A percentile compares a stretch with the other conserved stretches of the same genome.
Conservation (phyloP, 1,284 basidiomycete species). For the Blastosporella zonata region DNA sequence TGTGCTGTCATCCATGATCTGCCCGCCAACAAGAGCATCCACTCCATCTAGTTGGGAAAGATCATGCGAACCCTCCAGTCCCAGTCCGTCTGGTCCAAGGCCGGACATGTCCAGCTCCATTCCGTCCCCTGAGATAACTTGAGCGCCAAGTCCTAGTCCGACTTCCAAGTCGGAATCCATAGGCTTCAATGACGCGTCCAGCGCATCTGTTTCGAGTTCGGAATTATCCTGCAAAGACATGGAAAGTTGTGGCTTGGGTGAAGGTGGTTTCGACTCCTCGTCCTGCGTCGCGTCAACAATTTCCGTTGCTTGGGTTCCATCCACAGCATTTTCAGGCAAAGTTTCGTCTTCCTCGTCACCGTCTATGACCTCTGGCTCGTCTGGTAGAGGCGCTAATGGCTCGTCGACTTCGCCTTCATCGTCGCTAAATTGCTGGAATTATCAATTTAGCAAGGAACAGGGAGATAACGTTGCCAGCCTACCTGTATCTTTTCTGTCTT, state of each 20-base stretch:
- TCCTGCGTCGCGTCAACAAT: constrained; percentile 31
- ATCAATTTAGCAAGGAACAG: constrained; percentile 2
- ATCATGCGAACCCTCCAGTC: constrained; percentile 51
- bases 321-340: constrained; percentile 30
- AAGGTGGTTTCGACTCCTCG: constrained; percentile 57
- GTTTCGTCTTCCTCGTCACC: constrained; percentile 67
- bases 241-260: constrained; percentile 56
- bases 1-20: constrained; percentile 53
- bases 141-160: constrained; percentile 30
- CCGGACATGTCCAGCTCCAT: constrained; percentile 56
- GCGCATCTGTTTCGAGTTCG: constrained; percentile 33
- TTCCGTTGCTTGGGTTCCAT: constrained; percentile 31
- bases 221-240: constrained; percentile 32
- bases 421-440: constrained; percentile 70
- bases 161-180: constrained; percentile 42
- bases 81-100: constrained; percentile 62
- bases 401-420: constrained; percentile 74
- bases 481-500: constrained; percentile 74
- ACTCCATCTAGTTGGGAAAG: constrained; percentile 50
- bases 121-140: constrained; percentile 26
- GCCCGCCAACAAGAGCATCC: constrained; percentile 55
- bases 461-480: constrained; percentile 20
- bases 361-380: constrained; percentile 64
- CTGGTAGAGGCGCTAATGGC: constrained; percentile 72
- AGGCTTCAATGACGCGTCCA: constrained; percentile 48